Evolutionary conservation across 805 yeast genomes (phyloP), one percentile per base, ranked within the genome.

Genomic region (Aciculoconidium aculeatum): DNA sequence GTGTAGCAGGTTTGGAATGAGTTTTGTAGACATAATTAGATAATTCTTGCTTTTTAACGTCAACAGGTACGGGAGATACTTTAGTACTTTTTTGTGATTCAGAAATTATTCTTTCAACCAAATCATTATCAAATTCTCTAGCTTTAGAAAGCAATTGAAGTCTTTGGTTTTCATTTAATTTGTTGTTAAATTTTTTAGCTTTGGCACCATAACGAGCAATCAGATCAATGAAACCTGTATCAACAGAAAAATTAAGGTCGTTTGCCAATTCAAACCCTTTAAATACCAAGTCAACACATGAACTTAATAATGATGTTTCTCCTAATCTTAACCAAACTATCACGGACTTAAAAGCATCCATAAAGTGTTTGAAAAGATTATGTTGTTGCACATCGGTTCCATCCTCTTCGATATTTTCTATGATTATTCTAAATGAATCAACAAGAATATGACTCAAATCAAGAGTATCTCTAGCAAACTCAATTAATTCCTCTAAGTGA

Each of bases 381-480:
- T 32, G 18, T 7, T 25, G 25, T 24, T 26, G 28, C 30, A 35
- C 21, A 23, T 35, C 28, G 18, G 29, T 29, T 9, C 27, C 27
- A 3, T 32, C 15, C 14, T 38, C 41, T 9, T 28, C 31, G n/a
- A 45, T 31, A 11, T 27, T 39, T 22, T 49, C 54, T 20, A 41
- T 25, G 9, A 59, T 35, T n/a, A 70, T 61, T 35, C 77, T 63
- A 45, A 72, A 81, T 2, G 88, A 74, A 32, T 70, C 77, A n/a
- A 88, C 50, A 18, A 88, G 57, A 2, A 67, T 53, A 37, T 79
- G 77, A 35, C 94, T 79, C 17, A 84, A 63, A 42, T 88, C 96
- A 28, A 90, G 64, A 0, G 85, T 78, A 47, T 86, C 95, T 50
- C 94, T 72, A 2, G 96, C 83, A 42, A 86, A 88, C 33, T 87